Evolutionary conservation across 2,329 filamentous ascomycete genomes (phyloP).

Genomic region (Clarireedia monteithiana): DNA sequence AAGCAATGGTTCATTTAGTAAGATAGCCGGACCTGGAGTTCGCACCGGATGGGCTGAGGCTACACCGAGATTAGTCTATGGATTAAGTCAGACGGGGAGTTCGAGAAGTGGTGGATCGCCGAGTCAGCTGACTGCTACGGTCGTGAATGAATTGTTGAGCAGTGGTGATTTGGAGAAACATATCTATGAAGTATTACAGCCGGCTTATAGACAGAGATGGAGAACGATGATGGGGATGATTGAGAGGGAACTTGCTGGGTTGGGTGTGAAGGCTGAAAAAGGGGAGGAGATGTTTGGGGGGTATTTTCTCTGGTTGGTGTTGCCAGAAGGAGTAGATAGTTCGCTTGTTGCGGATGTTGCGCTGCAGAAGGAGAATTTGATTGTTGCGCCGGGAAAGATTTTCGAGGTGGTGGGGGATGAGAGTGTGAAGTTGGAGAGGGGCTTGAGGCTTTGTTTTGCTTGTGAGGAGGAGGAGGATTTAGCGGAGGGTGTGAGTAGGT

Average conservation of each 20-base stretch:
- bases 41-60: constrained; percentile 86
- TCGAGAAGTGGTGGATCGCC: constrained; percentile 51
- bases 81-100: constrained; percentile 44
- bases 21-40: constrained; percentile 73
- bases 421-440: constrained; percentile 46
- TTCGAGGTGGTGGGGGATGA: constrained; percentile 61
- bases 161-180: constrained; percentile 38
- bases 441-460: constrained; percentile 61
- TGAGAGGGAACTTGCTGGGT: constrained; percentile 48
- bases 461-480: constrained; percentile 63
- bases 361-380: constrained; percentile 54
- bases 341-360: constrained; percentile 51
- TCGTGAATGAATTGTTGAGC: constrained; percentile 42
- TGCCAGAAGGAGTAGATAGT: constrained; percentile 45
- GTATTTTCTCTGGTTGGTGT: constrained; percentile 75
- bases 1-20: constrained; percentile 86
- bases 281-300: constrained; percentile 56
- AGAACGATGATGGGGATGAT: constrained; percentile 51
- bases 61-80: constrained; percentile 49
- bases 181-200: constrained; percentile 36
- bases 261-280: constrained; percentile 45
- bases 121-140: constrained; percentile 43
- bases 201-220: constrained; percentile 40
- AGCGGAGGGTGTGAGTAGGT: constrained; percentile 57
- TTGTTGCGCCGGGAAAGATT: constrained; percentile 59